A percentile compares a stretch with the other conserved stretches of the same genome.
These are phyloP conservation scores for Alternaria triticina DNA, from an alignment of 2,329 filamentous ascomycete genomes.

Conservation along the genomic window DNA sequence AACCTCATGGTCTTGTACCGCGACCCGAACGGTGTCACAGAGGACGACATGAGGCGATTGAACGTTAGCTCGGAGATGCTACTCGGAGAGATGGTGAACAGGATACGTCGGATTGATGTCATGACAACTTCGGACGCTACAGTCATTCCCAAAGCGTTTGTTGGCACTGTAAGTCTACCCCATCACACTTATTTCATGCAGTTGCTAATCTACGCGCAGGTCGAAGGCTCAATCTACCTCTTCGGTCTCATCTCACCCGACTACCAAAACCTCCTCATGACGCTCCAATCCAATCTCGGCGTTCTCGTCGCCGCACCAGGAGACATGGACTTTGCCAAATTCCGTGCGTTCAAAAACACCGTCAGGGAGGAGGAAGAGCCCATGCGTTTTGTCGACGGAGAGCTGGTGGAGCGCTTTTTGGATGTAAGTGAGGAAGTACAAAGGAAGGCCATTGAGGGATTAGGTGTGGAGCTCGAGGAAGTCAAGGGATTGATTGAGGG, in stretches of 20 bases:
- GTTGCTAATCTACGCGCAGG: conserved; percentile 56
- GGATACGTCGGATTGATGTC: conserved; percentile 77
- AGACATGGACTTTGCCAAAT: conserved; percentile 75
- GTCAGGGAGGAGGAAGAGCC: conserved; percentile 76
- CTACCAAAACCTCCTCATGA: conserved; percentile 80
- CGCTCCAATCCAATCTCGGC: conserved; percentile 76
- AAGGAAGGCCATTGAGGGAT: conserved; percentile 58
- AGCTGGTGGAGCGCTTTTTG: conserved; percentile 85
- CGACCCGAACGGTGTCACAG: conserved; percentile 74
- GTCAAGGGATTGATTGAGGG: conserved; percentile 66
- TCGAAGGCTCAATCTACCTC: conserved; percentile 90
- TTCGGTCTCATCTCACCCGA: conserved; percentile 77
- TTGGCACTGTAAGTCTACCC: conserved; percentile 74
- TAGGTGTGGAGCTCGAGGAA: conserved; percentile 63
- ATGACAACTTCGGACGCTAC: conserved; percentile 68
- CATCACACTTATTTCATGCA: background rate
- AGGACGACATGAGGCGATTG: conserved; percentile 73
- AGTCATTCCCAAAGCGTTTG: conserved; percentile 81
- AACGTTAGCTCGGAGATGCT: conserved; percentile 81
- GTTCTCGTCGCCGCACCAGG: conserved; percentile 72
- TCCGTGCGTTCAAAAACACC: conserved; percentile 80
- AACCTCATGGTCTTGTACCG: conserved; percentile 83
- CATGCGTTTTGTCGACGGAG: conserved; percentile 88
- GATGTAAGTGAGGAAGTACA: conserved; percentile 68
- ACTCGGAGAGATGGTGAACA: conserved; percentile 92